Percentiles rank a stretch among this genome's conserved stretches.
Conservation (phyloP, 805 yeast genomes). For the Hanseniaspora guilliermondii region DNA sequence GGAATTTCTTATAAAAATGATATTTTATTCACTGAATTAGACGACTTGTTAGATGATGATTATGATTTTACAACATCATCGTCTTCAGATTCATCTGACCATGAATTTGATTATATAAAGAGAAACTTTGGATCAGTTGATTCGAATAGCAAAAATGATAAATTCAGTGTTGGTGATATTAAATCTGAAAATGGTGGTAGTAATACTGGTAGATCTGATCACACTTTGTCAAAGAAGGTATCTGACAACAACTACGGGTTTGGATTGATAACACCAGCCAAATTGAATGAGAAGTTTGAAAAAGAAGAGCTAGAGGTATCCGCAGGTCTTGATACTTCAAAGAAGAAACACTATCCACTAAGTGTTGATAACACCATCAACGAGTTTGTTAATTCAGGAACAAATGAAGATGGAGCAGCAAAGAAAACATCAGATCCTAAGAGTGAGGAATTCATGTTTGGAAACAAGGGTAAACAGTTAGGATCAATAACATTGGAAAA, state of each 20-base stretch:
- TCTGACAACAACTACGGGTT: constrained; percentile 17
- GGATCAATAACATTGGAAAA: constrained; percentile 39
- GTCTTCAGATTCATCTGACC: neutral
- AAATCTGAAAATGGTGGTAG: neutral
- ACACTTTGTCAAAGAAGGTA: neutral
- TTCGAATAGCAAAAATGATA: neutral
- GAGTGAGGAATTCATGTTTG: neutral
- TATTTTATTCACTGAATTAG: neutral
- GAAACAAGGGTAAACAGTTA: neutral
- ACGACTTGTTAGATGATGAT: constrained; percentile 2
- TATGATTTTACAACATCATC: constrained; percentile 9
- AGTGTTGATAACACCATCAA: neutral
- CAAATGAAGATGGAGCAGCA: neutral
- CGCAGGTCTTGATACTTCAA: constrained; percentile 23
- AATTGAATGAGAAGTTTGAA: constrained; percentile 22
- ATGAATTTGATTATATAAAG: neutral
- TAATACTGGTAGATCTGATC: neutral
- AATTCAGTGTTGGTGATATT: neutral
- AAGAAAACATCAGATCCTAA: neutral
- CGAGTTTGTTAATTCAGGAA: neutral
- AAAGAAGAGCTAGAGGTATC: constrained; percentile 22
- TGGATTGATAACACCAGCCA: constrained; percentile 23
- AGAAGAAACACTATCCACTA: neutral
- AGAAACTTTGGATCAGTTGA: neutral
- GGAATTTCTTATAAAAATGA: neutral